Evolutionary conservation across 768 basidiomycete genomes (phyloP).

Genomic region (Termitomyces sp.): DNA sequence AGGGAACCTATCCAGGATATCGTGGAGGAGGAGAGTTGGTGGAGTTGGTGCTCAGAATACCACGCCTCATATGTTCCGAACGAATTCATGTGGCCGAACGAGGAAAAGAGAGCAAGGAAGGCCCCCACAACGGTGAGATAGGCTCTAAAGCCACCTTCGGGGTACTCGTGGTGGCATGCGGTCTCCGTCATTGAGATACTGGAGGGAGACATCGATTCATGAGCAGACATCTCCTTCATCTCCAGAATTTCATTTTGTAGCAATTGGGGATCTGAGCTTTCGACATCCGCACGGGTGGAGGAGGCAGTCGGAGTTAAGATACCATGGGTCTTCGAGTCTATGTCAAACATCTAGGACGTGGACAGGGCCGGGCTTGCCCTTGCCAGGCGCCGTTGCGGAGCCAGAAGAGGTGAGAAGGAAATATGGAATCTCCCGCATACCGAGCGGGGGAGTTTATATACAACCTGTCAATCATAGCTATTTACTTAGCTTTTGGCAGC

Average conservation of each 20-base stretch:
- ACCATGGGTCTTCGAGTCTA: slow-evolving; percentile 12
- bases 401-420: not conserved
- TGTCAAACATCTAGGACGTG: slow-evolving; percentile 9
- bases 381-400: not conserved
- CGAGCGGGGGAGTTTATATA: slow-evolving; percentile 2
- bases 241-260: slow-evolving; percentile 1
- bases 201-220: slow-evolving; percentile 6
- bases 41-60: slow-evolving; percentile 58
- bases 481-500: slow-evolving; percentile 5
- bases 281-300: not conserved
- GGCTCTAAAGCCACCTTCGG: slow-evolving; percentile 27
- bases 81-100: slow-evolving; percentile 67
- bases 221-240: not conserved
- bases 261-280: not conserved
- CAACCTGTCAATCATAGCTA: not conserved
- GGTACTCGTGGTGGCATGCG: slow-evolving; percentile 6
- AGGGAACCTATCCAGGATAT: slow-evolving; percentile 71
- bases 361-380: not conserved
- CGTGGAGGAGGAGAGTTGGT: slow-evolving; percentile 39
- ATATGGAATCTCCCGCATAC: not conserved
- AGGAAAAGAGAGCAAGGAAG: slow-evolving; percentile 60
- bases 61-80: slow-evolving; percentile 71
- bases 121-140: slow-evolving; percentile 57
- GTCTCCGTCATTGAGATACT: slow-evolving; percentile 3
- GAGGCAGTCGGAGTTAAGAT: slow-evolving; percentile 1